These are phyloP conservation scores for Cylindrotheca fusiformis DNA, from an alignment of 108 stramenopile genomes.

Conservation along the genomic window DNA sequence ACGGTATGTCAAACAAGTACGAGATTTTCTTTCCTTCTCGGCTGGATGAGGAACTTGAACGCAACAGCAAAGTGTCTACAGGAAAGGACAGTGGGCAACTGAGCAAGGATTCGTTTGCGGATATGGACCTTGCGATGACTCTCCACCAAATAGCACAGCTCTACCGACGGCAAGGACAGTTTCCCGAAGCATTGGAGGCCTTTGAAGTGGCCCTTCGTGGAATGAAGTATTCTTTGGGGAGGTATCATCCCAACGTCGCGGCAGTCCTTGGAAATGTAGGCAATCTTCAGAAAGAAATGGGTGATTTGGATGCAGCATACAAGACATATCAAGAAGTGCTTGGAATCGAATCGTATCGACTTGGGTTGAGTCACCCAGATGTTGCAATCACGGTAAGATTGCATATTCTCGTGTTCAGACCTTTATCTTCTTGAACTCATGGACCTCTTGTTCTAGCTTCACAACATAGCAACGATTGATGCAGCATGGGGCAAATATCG, in stretches of 20 bases:
- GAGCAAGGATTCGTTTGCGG: constrained; percentile 37
- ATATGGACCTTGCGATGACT: constrained; percentile 76
- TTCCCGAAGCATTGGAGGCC: constrained; percentile 58
- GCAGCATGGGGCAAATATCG: constrained; percentile 73
- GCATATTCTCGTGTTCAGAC: background rate
- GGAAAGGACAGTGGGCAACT: constrained; percentile 3
- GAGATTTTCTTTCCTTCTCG: constrained; percentile 51
- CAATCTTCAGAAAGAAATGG: constrained; percentile 85
- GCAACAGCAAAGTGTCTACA: constrained; percentile 9
- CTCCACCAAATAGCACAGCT: constrained; percentile 82
- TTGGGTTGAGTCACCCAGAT: constrained; percentile 84
- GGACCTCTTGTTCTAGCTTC: constrained; percentile 24
- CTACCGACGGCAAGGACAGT: constrained; percentile 54
- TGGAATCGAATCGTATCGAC: constrained; percentile 77
- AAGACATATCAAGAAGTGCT: constrained; percentile 83
- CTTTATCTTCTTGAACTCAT: background rate
- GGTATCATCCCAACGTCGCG: constrained; percentile 71
- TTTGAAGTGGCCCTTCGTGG: constrained; percentile 74
- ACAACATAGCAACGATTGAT: constrained; percentile 89
- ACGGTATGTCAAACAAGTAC: constrained; percentile 36
- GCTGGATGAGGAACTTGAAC: constrained; percentile 18
- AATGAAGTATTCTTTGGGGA: constrained; percentile 75
- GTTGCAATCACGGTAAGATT: constrained; percentile 62
- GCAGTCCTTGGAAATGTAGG: constrained; percentile 86
- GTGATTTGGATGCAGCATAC: constrained; percentile 76